These are phyloP conservation scores for Fusarium veterinarium DNA, from an alignment of 2,329 filamentous ascomycete species.

Conservation along the genomic window DNA sequence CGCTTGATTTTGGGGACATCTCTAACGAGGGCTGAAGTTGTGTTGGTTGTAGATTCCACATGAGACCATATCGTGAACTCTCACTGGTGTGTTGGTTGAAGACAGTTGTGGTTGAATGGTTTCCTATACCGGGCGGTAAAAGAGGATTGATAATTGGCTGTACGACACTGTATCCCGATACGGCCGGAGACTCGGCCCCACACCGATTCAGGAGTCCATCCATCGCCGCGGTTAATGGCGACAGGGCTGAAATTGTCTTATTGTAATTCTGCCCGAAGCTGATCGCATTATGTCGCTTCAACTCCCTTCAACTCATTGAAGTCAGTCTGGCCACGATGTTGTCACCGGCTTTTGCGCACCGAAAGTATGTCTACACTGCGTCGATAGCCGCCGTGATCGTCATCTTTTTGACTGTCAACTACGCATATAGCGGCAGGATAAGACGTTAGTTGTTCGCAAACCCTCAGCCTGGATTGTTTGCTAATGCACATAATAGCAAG, in stretches of 20 bases:
- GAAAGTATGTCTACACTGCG: constrained; percentile 9
- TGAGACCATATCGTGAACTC: neutral
- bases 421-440: constrained; percentile 17
- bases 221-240: neutral
- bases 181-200: neutral
- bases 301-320: neutral
- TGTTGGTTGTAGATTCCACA: neutral
- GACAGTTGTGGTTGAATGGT: neutral
- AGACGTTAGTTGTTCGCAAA: constrained; percentile 5
- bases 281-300: neutral
- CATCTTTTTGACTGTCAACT: constrained; percentile 11
- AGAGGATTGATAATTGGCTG: neutral
- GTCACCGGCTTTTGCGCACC: neutral
- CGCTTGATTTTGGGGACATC: neutral
- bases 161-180: neutral
- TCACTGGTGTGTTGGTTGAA: neutral
- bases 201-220: neutral
- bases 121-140: neutral
- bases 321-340: neutral
- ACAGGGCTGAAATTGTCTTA: constrained; percentile 3
- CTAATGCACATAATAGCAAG: constrained; percentile 12
- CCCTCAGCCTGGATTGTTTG: neutral
- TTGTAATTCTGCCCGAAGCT: neutral
- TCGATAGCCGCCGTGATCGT: constrained; percentile 5
- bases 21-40: neutral